These are phyloP conservation scores for Protomyces lactucae-debilis DNA, from an alignment of 1,139 yeast species.

Conservation along the genomic window DNA sequence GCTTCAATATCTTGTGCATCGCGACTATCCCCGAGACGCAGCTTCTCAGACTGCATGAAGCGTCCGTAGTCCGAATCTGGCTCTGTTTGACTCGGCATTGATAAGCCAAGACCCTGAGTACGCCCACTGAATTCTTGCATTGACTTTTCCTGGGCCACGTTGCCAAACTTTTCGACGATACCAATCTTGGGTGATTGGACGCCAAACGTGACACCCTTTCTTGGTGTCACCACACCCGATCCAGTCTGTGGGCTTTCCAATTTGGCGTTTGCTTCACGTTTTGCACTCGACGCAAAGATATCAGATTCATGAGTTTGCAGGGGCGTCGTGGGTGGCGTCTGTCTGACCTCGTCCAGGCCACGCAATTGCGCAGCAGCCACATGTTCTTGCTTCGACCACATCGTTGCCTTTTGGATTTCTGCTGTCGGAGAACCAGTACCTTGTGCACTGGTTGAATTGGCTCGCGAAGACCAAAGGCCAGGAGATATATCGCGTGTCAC, in stretches of 20 bases:
- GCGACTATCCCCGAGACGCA: not conserved
- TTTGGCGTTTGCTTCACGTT: not conserved
- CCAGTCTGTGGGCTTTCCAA: not conserved
- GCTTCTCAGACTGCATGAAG: constrained; percentile 8
- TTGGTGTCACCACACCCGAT: not conserved
- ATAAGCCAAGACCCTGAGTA: constrained; percentile 6
- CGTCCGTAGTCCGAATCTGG: constrained; percentile 19
- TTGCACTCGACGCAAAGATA: not conserved
- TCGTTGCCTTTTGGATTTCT: not conserved
- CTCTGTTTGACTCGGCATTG: not conserved
- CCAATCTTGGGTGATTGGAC: not conserved
- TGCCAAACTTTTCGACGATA: not conserved
- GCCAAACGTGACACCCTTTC: not conserved
- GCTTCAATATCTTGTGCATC: constrained; percentile 8
- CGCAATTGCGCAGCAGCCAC: not conserved
- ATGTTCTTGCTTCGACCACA: not conserved
- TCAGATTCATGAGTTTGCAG: not conserved
- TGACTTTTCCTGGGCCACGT: not conserved
- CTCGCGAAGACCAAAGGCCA: not conserved
- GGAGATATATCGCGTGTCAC: not conserved
- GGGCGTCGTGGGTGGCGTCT: not conserved
- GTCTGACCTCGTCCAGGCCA: not conserved
- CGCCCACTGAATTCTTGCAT: not conserved
- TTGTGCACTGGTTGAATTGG: not conserved
- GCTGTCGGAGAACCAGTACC: not conserved